Percentiles rank a stretch among this genome's conserved stretches.
Conservation (phyloP, 2,329 filamentous ascomycete species). For the Neopestalotiopsis rosae region DNA sequence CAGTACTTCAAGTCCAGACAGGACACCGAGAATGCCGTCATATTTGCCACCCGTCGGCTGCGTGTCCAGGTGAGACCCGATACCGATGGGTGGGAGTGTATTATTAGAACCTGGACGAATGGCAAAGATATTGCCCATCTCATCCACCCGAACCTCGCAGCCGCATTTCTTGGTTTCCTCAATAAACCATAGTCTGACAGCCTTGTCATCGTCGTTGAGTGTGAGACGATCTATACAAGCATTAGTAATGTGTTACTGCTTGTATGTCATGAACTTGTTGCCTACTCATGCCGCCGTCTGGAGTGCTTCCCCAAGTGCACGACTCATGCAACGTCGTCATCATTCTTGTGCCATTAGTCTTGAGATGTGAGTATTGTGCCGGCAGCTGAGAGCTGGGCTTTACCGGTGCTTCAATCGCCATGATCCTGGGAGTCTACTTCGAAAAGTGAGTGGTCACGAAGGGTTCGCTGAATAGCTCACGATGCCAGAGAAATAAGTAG, state of each 20-base stretch:
- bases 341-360: too few relatives aligned
- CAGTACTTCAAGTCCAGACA: constrained; percentile 73
- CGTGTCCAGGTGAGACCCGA: constrained; percentile 71
- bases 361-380: too few relatives aligned
- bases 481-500: too few relatives aligned
- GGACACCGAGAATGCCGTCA: constrained; percentile 76
- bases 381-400: too few relatives aligned
- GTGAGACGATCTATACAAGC: too few relatives aligned
- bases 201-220: constrained; percentile 23
- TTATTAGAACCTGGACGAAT: constrained; percentile 62
- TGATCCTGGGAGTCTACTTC: neutral
- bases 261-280: too few relatives aligned
- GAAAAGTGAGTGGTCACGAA: too few relatives aligned
- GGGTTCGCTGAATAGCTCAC: too few relatives aligned
- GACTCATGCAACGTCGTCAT: too few relatives aligned
- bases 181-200: constrained; percentile 26
- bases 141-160: constrained; percentile 24
- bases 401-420: neutral
- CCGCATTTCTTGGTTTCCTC: constrained; percentile 23
- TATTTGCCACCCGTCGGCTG: constrained; percentile 64
- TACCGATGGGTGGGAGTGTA: constrained; percentile 66
- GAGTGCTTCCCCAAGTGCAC: too few relatives aligned
- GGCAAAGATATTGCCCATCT: constrained; percentile 30
- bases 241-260: too few relatives aligned
- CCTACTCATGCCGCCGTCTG: too few relatives aligned